phyloP scores from a whole-genome alignment of 164 flowering plant species.

The Stephania japonica region DNA sequence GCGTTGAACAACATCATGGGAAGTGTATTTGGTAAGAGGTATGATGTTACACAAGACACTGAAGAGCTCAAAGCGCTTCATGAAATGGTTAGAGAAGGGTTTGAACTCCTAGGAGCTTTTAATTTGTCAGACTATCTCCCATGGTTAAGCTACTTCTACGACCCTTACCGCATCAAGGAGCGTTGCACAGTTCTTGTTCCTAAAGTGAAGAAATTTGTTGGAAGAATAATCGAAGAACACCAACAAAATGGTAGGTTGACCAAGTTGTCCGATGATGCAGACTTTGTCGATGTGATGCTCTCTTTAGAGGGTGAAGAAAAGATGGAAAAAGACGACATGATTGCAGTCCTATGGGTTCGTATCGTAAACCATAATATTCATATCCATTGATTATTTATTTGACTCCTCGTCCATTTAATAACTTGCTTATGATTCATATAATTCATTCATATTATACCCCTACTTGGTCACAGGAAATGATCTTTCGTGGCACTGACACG shows the following conservation, averaged over 20 bases:
- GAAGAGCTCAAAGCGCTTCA: constrained; percentile 29
- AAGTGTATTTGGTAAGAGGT: constrained; percentile 55
- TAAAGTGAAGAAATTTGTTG: constrained; percentile 44
- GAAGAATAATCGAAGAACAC: constrained; percentile 42
- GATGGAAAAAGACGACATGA: constrained; percentile 51
- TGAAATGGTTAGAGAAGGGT: constrained; percentile 66
- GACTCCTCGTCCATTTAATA: not conserved
- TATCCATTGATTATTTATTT: not conserved
- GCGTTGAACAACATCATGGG: constrained; percentile 63
- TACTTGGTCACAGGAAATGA: constrained; percentile 43
- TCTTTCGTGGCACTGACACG: constrained; percentile 55
- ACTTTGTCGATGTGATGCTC: constrained; percentile 57
- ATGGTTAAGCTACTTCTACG: constrained; percentile 47
- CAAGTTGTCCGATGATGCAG: constrained; percentile 16
- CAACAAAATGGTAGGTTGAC: constrained; percentile 3
- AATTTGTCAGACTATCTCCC: constrained; percentile 74
- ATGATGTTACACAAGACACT: constrained; percentile 16
- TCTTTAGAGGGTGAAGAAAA: constrained; percentile 50
- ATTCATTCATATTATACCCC: not conserved
- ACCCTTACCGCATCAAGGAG: constrained; percentile 31
- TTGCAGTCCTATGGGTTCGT: constrained; percentile 62
- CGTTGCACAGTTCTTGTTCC: constrained; percentile 51
- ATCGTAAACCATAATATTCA: not conserved
- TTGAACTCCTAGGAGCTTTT: constrained; percentile 67
- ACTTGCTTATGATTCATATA: not conserved